Conservation (phyloP, 495 filamentous ascomycete genomes). For the Corynascus novoguineensis region DNA sequence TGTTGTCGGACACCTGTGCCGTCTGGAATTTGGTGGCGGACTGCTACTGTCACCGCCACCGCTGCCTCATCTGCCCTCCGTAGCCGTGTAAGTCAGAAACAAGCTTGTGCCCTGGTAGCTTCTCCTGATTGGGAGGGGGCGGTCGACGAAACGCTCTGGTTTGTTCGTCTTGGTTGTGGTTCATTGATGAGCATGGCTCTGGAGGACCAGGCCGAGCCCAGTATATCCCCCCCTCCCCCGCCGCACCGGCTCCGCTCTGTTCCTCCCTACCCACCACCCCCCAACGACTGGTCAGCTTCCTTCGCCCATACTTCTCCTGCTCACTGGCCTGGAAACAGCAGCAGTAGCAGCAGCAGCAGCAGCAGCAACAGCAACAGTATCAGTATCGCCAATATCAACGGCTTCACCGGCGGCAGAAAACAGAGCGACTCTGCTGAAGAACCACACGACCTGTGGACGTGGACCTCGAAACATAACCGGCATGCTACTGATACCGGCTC, state of each 20-base stretch:
- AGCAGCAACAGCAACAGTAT: too few species aligned
- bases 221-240: constrained; percentile 13
- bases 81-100: background rate
- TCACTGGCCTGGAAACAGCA: background rate
- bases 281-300: constrained; percentile 13
- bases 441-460: constrained; percentile 8
- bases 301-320: constrained; percentile 12
- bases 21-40: constrained; percentile 9
- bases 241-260: background rate
- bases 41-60: background rate
- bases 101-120: background rate
- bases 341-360: background rate
- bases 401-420: too few species aligned
- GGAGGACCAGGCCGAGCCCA: constrained; percentile 11
- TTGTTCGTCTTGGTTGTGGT: constrained; percentile 6
- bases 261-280: constrained; percentile 6
- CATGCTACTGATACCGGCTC: constrained; percentile 22
- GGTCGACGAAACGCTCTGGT: constrained; percentile 6
- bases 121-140: constrained; percentile 3
- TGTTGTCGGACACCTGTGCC: background rate
- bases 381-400: too few species aligned
- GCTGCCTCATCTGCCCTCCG: background rate
- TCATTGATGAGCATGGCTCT: constrained; percentile 21
- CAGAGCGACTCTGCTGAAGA: too few species aligned
- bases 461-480: constrained; percentile 17